Evolutionary conservation across 768 basidiomycete species (phyloP), one percentile per base, ranked within the genome.

Genomic region (Lentinula edodes): DNA sequence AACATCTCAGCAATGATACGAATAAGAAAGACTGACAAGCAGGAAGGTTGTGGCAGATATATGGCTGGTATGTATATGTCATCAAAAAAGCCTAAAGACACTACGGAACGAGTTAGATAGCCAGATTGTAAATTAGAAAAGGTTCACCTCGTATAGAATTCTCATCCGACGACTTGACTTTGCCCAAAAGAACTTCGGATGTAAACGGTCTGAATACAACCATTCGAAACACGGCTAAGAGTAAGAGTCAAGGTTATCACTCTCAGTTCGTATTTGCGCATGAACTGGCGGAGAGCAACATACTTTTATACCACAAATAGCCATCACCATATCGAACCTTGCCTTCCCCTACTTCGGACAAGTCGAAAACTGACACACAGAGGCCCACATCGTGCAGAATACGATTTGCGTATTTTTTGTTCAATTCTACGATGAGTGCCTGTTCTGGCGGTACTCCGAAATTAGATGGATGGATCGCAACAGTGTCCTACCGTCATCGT

Each of bases 241-340:
- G 52, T 50, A 32, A 32, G 20, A 9, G 28, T 28, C 28, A 28
- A 28, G 18, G 51, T 41, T 38, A 39, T 18, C 28, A 50, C 38
- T 43, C 43, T 58, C 45, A 58, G 42, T 58, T 57, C 38, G 52
- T 23, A 53, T 34, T 15, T 35, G 34, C 16, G 18, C 34, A 52
- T 46, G 36, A 6, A 58, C 15, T 62, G 51, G 53, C 8, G 58
- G 16, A 50, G 34, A 60, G 20, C 34, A 15, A 69, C 77, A 63
- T 56, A 95, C 95, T 85, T 81, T 91, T 93, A 71, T 98, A 95
- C 89, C 95, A 98, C 68, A 96, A 76, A 69, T 87, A 88, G 0
- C 96, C 96, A 72, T 99, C 96, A 0, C 96, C 95, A 67, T 95
- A 97, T 39, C 94, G 82, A 5, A 99, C 88, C 64, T 90, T 95